These are phyloP conservation scores for Galerina sulciceps DNA, from an alignment of 768 basidiomycete species.

Conservation along the genomic window DNA sequence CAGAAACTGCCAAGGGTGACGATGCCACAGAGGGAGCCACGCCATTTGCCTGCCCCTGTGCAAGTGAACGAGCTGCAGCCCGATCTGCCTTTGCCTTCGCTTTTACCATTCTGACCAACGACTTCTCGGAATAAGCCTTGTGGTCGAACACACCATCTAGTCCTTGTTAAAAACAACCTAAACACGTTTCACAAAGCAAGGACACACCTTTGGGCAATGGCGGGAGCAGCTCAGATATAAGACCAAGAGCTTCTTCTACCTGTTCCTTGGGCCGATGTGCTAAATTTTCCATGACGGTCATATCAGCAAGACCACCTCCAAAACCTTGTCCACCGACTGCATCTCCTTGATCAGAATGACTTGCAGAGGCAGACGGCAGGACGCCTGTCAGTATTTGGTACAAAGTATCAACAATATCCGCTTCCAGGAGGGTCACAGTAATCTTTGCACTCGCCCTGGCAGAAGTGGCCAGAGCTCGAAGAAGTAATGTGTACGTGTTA, in stretches of 20 bases:
- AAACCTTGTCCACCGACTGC: slow-evolving; percentile 73
- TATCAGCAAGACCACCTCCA: slow-evolving; percentile 89
- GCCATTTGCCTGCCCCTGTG: slow-evolving; percentile 27
- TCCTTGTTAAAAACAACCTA: slow-evolving; percentile 7
- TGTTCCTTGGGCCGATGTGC: slow-evolving; percentile 97
- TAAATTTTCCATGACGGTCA: slow-evolving; percentile 97
- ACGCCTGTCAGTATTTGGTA: slow-evolving; percentile 97
- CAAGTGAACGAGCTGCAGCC: slow-evolving; percentile 66
- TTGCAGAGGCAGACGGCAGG: slow-evolving; percentile 67
- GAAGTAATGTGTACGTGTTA: slow-evolving; percentile 85
- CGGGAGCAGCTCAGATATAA: slow-evolving; percentile 91
- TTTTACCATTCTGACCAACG: slow-evolving; percentile 74
- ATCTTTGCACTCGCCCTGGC: slow-evolving; percentile 89
- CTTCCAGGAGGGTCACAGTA: slow-evolving; percentile 84
- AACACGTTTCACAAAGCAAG: not conserved
- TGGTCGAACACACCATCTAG: slow-evolving; percentile 95
- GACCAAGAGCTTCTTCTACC: slow-evolving; percentile 89
- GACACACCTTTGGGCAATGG: slow-evolving; percentile 85
- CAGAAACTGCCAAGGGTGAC: slow-evolving; percentile 23
- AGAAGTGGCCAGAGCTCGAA: slow-evolving; percentile 87
- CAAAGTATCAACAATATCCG: slow-evolving; percentile 88
- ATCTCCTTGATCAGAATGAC: slow-evolving; percentile 61
- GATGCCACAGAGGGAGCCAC: slow-evolving; percentile 17
- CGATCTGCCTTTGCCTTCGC: slow-evolving; percentile 84
- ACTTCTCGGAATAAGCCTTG: slow-evolving; percentile 88